Conservation (phyloP, 768 basidiomycete genomes). For the Goffeauzyma gilvescens region DNA sequence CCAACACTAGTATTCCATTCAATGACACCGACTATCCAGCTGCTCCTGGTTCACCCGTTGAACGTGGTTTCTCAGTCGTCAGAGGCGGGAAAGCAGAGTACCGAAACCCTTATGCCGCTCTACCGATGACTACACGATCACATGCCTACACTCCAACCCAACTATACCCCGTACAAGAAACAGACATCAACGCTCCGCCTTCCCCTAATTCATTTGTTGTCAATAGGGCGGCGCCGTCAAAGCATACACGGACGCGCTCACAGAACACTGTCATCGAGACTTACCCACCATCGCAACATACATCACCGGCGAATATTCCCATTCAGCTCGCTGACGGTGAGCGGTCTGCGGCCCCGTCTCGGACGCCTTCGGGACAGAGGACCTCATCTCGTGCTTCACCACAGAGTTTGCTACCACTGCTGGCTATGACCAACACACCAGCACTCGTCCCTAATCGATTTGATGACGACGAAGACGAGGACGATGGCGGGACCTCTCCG, state of each 20-base stretch:
- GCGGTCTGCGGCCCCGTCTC: no score
- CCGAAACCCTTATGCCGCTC: constrained; percentile 65
- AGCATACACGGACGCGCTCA: constrained; percentile 10
- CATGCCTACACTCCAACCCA: constrained; percentile 1
- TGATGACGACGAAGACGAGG: no score
- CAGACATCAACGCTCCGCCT: not conserved
- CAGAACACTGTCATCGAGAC: constrained; percentile 11
- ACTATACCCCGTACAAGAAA: not conserved
- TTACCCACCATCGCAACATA: not conserved
- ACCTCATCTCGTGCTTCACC: no score
- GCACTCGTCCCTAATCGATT: no score
- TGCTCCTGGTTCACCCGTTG: not conserved
- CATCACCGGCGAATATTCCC: constrained; percentile 7
- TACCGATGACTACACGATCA: constrained; percentile 12
- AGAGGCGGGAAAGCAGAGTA: constrained; percentile 74
- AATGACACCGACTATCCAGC: not conserved
- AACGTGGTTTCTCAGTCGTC: constrained; percentile 63
- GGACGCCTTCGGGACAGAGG: no score
- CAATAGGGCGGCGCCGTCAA: not conserved
- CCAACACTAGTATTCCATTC: not conserved
- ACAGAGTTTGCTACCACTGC: no score
- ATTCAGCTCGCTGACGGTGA: no score
- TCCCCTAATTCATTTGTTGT: not conserved
- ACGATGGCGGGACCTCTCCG: no score
- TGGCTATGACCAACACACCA: no score